A percentile compares a stretch with the other conserved stretches of the same genome.
Evolutionary conservation across 805 yeast genomes (phyloP).

Genomic region (Yarrowia sp.): DNA sequence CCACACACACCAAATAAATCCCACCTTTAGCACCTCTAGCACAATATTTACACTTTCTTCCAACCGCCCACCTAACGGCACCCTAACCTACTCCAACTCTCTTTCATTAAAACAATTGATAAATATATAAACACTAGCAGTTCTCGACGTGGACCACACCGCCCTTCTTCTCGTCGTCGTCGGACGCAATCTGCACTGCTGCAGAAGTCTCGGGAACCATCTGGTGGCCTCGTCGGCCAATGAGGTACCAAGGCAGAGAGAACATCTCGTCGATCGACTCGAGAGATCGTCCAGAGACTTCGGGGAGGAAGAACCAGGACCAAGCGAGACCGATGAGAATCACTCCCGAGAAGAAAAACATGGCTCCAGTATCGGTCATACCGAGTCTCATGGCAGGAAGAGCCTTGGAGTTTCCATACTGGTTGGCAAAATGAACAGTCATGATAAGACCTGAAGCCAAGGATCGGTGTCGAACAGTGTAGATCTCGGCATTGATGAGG

Average conservation of each 20-base stretch:
- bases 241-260: conserved; percentile 55
- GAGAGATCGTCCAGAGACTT: conserved; percentile 50
- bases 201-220: conserved; percentile 21
- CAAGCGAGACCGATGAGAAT: conserved; percentile 45
- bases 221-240: conserved; percentile 42
- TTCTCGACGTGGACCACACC: conserved; percentile 10
- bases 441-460: conserved; percentile 52
- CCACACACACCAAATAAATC: not conserved
- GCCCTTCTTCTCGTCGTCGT: conserved; percentile 19
- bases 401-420: conserved; percentile 57
- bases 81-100: conserved; percentile 10
- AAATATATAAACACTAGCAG: conserved; percentile 6
- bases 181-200: not conserved
- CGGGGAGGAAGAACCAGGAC: conserved; percentile 53
- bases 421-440: conserved; percentile 57
- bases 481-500: conserved; percentile 53
- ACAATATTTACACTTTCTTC: not conserved
- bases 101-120: not conserved
- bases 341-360: conserved; percentile 51
- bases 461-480: conserved; percentile 52
- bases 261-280: conserved; percentile 54
- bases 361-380: conserved; percentile 50
- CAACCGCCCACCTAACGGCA: not conserved
- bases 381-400: conserved; percentile 51
- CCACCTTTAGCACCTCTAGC: not conserved